Percentiles rank a stretch among this genome's conserved stretches.
Evolutionary conservation across 495 filamentous ascomycete genomes (phyloP).

Genomic region (Podospora sp.): DNA sequence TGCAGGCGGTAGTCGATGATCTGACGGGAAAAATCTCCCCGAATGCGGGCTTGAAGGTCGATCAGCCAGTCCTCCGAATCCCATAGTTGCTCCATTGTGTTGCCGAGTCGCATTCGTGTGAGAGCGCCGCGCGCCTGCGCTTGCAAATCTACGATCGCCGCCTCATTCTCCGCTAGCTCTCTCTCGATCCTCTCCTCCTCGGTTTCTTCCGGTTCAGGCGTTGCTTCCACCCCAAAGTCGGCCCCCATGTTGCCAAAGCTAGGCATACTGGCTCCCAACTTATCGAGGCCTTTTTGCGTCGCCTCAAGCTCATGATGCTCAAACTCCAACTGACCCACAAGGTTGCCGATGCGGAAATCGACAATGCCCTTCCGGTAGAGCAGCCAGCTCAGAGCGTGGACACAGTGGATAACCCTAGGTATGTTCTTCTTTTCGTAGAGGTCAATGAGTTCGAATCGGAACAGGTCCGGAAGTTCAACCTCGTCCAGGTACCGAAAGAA

Average conservation of each 20-base stretch:
- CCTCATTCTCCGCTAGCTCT: conserved; percentile 76
- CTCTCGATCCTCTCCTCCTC: conserved; percentile 89
- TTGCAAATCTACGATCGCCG: conserved; percentile 75
- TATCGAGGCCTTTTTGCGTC: conserved; percentile 95
- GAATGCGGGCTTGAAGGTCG: conserved; percentile 79
- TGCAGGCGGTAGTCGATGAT: conserved; percentile 75
- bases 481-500: conserved; percentile 94
- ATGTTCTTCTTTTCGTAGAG: conserved; percentile 99
- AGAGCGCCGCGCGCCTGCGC: conserved; percentile 83
- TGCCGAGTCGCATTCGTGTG: conserved; percentile 73
- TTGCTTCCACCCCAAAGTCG: conserved; percentile 71
- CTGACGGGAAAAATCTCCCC: conserved; percentile 71
- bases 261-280: conserved; percentile 91
- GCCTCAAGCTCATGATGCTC: conserved; percentile 96
- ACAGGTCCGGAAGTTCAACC: conserved; percentile 95
- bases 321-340: conserved; percentile 96
- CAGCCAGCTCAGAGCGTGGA: conserved; percentile 95
- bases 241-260: conserved; percentile 97
- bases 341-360: conserved; percentile 95
- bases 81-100: conserved; percentile 89
- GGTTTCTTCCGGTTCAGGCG: conserved; percentile 70
- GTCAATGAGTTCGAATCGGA: conserved; percentile 96
- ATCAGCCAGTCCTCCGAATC: conserved; percentile 76
- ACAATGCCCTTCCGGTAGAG: conserved; percentile 93
- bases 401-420: conserved; percentile 98